Base-by-base conservation (phyloP, 1,284 basidiomycete species). In the Microbotryum intermedium region DNA sequence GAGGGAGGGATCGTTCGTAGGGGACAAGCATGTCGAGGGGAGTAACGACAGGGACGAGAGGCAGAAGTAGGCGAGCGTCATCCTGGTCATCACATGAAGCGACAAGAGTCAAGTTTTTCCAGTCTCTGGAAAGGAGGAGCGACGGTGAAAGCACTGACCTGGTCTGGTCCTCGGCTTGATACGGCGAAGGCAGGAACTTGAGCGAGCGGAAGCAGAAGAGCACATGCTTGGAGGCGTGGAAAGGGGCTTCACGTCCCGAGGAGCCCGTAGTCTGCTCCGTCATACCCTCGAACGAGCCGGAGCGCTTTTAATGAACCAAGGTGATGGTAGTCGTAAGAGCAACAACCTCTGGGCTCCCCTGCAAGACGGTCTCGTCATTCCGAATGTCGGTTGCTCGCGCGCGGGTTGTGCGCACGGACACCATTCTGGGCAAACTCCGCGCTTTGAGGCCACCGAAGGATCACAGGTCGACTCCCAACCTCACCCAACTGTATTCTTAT, bases 1-100 rank as follows among this genome's bases (percentile, higher is more conserved):
- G 4, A 51, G 59, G 2, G 16, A 2, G 3, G 39, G 48, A 3
- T 20, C 30, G 26, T 21, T 42, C 47, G 47, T 20, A 20, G 60
- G 34, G 4, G 63, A 59, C 13, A 61, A 56, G 49, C 53, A 53
- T 4, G 57, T 34, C 8, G 57, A 48, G 6, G 66, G 66, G 23
- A 67, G 50, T 30, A 70, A 51, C n/a, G 68, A 63, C 53, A 71
- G 62, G 3, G 61, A 47, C 7, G 67, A 58, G 11, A 71, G 60
- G 48, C 62, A 64, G 53, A 71, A 71, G 66, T 65, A 71, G 11
- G 65, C 68, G 20, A 71, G 60, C 1, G 70, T 63, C 66, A 71
- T 67, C 21, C 70, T 69, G 62, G n/a, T n/a, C 20, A 29, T n/a
- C 16, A 16, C 34, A 13, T 39, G 3, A 16, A 16, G 18, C 11